These are phyloP conservation scores for Yarrowia hollandica DNA, from an alignment of 805 yeast genomes.

Conservation along the genomic window DNA sequence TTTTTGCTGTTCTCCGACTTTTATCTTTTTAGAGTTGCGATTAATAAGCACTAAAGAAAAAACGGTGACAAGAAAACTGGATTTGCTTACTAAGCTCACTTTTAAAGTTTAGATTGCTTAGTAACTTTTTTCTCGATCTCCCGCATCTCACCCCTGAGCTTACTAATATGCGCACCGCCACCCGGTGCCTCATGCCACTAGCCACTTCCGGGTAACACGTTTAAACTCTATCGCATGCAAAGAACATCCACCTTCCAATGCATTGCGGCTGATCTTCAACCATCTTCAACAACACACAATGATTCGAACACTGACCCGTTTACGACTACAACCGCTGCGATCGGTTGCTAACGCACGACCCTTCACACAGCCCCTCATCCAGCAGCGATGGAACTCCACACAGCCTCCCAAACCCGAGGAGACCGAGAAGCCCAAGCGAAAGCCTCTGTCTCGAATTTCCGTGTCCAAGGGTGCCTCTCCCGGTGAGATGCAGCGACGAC, in stretches of 20 bases:
- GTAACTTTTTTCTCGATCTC: no score
- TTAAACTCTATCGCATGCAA: constrained; percentile 15
- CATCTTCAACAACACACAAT: constrained; percentile 1
- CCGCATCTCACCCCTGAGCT: no score
- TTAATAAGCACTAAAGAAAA: no score
- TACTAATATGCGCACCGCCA: no score
- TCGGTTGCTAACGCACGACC: background rate
- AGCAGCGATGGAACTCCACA: constrained; percentile 27
- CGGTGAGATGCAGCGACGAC: constrained; percentile 39
- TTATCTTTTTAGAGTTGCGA: no score
- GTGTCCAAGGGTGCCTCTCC: constrained; percentile 29
- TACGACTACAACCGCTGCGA: constrained; percentile 12
- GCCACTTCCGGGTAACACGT: constrained; percentile 26
- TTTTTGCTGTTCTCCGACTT: no score
- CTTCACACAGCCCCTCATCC: background rate
- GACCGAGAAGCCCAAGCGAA: background rate
- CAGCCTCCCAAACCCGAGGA: constrained; percentile 21
- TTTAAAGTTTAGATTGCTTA: no score
- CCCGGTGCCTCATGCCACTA: background rate
- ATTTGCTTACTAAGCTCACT: no score
- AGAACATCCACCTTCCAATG: no score
- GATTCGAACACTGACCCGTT: constrained; percentile 24
- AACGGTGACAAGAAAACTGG: no score
- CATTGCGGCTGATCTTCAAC: constrained; percentile 4
- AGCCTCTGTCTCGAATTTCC: constrained; percentile 25